Evolutionary conservation across 306 rosid species (phyloP), one percentile per base, ranked within the genome.

Genomic region (Mimosa pudica): DNA sequence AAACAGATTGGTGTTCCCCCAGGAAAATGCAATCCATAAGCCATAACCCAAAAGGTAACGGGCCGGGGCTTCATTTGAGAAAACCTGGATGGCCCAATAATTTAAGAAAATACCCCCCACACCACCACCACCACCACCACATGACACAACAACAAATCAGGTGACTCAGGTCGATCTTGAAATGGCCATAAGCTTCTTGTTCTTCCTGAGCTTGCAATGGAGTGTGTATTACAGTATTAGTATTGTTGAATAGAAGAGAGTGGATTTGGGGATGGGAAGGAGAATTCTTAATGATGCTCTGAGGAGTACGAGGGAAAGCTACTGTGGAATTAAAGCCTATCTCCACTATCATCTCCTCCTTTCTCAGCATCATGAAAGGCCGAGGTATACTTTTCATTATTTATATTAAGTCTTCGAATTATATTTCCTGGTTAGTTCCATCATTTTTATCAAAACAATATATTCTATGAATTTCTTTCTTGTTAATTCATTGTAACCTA

Each of bases 281-380:
- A 87, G 89, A 82, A 88, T 88, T 64, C 58, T 90, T 82, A 90
- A 88, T 62, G 88, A 90, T 32, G 94, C 94, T 4, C 77, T 86
- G 74, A 85, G 92, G 78, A 46, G 87, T 24, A 86, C 88, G 94
- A 76, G 84, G 89, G 32, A 90, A 90, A 76, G 68, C 89, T 45
- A 49, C 66, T 1, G 94, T 90, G 80, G 89, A 90, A 62, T 72
- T 88, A 82, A 79, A 85, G 42, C 97, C 92, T 33, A 88, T 89
- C 77, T 93, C 97, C 73, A 83, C 92, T 2, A 93, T 88, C 66
- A 93, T 91, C 64, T 89, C 97, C 73, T 90, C 97, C 16, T 91
- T 93, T 85, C 97, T 93, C 72, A 87, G 80, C 51, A 85, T 93
- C 88, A 93, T 91, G 98, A 93, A 87, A 87, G 79, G 87, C 78